These are phyloP conservation scores for Ustilago xerochloae DNA, from an alignment of 1,284 basidiomycete species.

Conservation along the genomic window DNA sequence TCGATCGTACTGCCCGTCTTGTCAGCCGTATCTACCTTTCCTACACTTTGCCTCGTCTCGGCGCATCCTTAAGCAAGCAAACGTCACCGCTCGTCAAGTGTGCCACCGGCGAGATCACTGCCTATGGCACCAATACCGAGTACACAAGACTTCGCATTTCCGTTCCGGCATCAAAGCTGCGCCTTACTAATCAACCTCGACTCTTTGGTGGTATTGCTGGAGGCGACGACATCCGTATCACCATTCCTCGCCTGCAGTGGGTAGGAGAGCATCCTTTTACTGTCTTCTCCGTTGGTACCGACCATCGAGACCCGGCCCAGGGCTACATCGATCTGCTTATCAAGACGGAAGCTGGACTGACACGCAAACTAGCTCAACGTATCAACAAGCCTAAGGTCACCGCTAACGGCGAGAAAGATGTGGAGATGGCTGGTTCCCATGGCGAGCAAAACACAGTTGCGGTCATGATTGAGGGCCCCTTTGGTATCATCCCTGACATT, in stretches of 20 bases:
- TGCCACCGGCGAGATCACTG: slow-evolving; percentile 12
- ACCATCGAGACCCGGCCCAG: slow-evolving; percentile 1
- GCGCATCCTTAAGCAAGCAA: neutral
- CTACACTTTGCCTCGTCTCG: slow-evolving; percentile 11
- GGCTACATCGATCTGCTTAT: slow-evolving; percentile 42
- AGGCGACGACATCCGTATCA: slow-evolving; percentile 47
- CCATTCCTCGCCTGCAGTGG: slow-evolving; percentile 43
- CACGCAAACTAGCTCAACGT: slow-evolving; percentile 23
- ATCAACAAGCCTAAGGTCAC: neutral
- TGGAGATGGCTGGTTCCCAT: slow-evolving; percentile 1
- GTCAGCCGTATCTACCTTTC: slow-evolving; percentile 25
- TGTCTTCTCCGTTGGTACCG: slow-evolving; percentile 23
- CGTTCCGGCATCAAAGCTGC: slow-evolving; percentile 27
- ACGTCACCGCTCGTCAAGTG: slow-evolving; percentile 5
- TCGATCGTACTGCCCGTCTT: slow-evolving; percentile 44
- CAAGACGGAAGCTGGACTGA: slow-evolving; percentile 43
- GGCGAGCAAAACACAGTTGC: neutral
- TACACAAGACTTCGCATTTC: slow-evolving; percentile 34
- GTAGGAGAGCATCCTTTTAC: slow-evolving; percentile 56
- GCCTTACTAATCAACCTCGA: slow-evolving; percentile 8
- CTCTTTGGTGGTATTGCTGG: slow-evolving; percentile 20
- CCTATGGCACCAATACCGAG: neutral
- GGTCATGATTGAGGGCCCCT: slow-evolving; percentile 54
- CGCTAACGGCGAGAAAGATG: slow-evolving; percentile 4
- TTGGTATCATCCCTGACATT: slow-evolving; percentile 19